A percentile compares a stretch with the other conserved stretches of the same genome.
Conservation (phyloP, 176 grass and related monocot genomes). For the Aechmea fasciata region DNA sequence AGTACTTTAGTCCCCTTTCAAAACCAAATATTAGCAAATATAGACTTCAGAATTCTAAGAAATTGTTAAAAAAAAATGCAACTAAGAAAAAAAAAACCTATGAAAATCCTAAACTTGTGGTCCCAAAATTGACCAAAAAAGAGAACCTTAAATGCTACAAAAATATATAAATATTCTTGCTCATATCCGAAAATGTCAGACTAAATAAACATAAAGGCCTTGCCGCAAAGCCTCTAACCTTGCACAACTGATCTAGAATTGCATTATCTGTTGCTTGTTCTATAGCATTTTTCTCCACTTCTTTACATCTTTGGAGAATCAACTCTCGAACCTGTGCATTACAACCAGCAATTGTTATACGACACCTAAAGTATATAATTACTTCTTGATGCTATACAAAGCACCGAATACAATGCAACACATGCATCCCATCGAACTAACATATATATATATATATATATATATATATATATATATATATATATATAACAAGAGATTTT, state of each 20-base stretch:
- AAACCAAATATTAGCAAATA: background rate
- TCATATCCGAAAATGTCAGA: background rate
- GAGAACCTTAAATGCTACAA: background rate
- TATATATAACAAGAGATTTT: too few species aligned
- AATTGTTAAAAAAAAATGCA: background rate
- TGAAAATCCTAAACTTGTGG: background rate
- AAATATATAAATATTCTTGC: too few species aligned
- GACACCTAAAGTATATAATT: too few species aligned
- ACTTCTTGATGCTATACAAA: too few species aligned
- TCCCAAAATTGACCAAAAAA: background rate
- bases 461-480: too few species aligned
- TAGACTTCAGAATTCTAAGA: background rate
- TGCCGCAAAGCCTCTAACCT: constrained; percentile 33
- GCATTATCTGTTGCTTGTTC: constrained; percentile 98
- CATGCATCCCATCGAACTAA: too few species aligned
- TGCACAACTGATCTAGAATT: constrained; percentile 77
- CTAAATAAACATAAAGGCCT: constrained; percentile 18
- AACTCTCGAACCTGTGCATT: constrained; percentile 48
- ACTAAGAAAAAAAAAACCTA: background rate
- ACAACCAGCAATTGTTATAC: constrained; percentile 5
- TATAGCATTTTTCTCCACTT: constrained; percentile 90
- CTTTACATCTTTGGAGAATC: constrained; percentile 82
- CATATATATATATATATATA: too few species aligned
- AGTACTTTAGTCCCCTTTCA: too few species aligned
- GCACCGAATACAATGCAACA: too few species aligned